Evolutionary conservation across 2,329 filamentous ascomycete species (phyloP), one percentile per base, ranked within the genome.

Genomic region (Setomelanomma holmii): DNA sequence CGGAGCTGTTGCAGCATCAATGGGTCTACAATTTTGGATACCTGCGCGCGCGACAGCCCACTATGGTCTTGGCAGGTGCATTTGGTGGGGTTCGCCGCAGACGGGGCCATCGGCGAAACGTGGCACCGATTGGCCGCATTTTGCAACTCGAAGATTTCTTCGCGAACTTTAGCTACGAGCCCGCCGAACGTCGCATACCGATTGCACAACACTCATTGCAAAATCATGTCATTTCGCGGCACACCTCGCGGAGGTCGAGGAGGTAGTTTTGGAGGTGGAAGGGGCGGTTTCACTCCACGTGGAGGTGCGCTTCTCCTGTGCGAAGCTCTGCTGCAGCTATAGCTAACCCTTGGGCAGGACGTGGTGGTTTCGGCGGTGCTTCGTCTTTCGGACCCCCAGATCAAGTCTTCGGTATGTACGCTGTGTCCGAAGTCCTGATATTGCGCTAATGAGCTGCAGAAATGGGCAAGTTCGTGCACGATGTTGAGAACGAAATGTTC

Each of bases 401-500:
- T 49, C 62, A 69, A 55, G 78, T 80, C 40, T 67, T 73, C 30
- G 77, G 77, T 79, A 66, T 47, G 63, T 46, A 27, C 27, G 14
- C 10, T n/a, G 35, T 17, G 36, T 24, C 22, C 17, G 7, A 7
- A n/a, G n/a, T 11, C 11, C 19, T 2, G n/a, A 20, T 24, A 50
- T 38, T 21, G 23, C 33, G 14, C 47, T 73, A 45, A 69, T 27
- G 36, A 27, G 35, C 3, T 44, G 84, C 36, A 88, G 95, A 97
- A 80, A 91, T 99, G 89, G 95, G 95, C 77, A 86, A 86, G 62
- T 96, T 98, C 79, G 79, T 97, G 75, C 95, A 99, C 81, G 88
- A 92, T 53, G 93, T 90, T 80, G 95, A 99, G 79, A 93, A 93
- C 76, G 95, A 99, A 79, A 95, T 99, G 84, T 89, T 99, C 67